Evolutionary conservation across 2,329 filamentous ascomycete species (phyloP).

Genomic region (Penicillium glabrum): DNA sequence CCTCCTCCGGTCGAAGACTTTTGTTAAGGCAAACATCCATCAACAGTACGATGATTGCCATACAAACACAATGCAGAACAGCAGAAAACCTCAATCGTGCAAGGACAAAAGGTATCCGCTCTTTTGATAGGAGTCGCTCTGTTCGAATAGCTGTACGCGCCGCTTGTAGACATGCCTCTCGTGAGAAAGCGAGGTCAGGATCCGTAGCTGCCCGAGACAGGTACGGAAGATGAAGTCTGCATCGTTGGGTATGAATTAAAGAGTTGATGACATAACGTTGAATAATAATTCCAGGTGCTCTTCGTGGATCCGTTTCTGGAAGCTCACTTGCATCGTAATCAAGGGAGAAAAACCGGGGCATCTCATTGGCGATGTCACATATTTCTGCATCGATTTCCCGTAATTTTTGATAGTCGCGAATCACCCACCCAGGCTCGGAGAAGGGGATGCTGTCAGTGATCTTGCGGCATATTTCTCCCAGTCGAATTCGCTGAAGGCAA

Average conservation of each 20-base stretch:
- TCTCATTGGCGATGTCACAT: conserved; percentile 25
- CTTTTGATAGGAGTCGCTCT: conserved; percentile 19
- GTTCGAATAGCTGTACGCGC: conserved; percentile 34
- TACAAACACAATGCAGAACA: conserved; percentile 35
- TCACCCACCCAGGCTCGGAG: conserved; percentile 11
- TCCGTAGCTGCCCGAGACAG: conserved; percentile 30
- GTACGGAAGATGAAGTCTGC: conserved; percentile 41
- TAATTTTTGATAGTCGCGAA: conserved; percentile 29
- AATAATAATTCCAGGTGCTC: conserved; percentile 20
- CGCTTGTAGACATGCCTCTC: conserved; percentile 35
- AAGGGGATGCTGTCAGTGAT: conserved; percentile 36
- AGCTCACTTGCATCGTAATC: conserved; percentile 1
- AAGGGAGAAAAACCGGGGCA: conserved; percentile 37
- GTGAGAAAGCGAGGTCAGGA: conserved; percentile 31
- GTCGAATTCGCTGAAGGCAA: conserved; percentile 34
- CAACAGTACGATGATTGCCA: conserved; percentile 40
- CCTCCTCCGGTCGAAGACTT: conserved; percentile 21
- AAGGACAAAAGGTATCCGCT: conserved; percentile 20
- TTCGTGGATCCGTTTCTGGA: conserved; percentile 7
- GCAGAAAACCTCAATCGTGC: conserved; percentile 29
- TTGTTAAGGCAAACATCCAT: conserved; percentile 40
- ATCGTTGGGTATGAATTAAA: conserved; percentile 36
- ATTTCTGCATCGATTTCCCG: conserved; percentile 37
- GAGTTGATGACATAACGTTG: conserved; percentile 39
- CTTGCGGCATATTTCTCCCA: conserved; percentile 38